These are phyloP conservation scores for Chionographis japonica DNA, from an alignment of 106 monocot species.

Conservation along the genomic window DNA sequence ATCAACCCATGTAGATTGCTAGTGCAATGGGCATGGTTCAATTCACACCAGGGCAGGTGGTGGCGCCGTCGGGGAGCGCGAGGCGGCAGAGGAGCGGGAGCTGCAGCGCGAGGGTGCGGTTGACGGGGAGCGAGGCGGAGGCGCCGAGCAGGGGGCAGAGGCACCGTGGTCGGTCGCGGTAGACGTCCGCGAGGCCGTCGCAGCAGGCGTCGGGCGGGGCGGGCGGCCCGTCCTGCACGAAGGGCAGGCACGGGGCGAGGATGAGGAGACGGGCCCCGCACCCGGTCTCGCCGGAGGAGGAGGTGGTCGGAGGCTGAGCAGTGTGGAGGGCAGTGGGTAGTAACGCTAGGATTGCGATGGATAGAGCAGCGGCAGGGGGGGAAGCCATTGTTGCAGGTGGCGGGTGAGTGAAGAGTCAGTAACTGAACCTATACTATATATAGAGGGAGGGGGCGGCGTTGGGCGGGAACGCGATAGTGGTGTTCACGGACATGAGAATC, in stretches of 20 bases:
- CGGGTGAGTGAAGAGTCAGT: too few species aligned
- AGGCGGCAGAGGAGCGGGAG: constrained; percentile 41
- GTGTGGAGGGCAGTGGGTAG: neutral
- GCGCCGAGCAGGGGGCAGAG: constrained; percentile 30
- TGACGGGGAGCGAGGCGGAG: constrained; percentile 25
- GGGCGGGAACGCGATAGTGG: too few species aligned
- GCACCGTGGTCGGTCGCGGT: constrained; percentile 22
- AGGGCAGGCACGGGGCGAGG: constrained; percentile 41
- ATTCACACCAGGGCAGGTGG: constrained; percentile 15
- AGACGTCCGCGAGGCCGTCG: constrained; percentile 18
- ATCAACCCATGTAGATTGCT: too few species aligned
- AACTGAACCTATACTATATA: too few species aligned
- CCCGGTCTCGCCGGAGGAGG: neutral
- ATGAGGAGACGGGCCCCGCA: constrained; percentile 27
- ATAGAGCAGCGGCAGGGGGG: neutral
- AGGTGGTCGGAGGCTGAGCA: neutral
- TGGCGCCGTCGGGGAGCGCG: neutral
- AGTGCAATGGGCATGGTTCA: too few species aligned
- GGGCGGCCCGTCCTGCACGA: constrained; percentile 20
- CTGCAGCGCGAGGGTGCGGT: constrained; percentile 27
- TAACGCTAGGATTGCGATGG: neutral
- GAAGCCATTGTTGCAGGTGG: neutral
- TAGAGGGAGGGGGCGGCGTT: too few species aligned
- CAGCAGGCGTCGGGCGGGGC: constrained; percentile 37
- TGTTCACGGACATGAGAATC: too few species aligned